Evolutionary conservation across 768 basidiomycete genomes (phyloP).

Genomic region (Hirschioporus abietinus): DNA sequence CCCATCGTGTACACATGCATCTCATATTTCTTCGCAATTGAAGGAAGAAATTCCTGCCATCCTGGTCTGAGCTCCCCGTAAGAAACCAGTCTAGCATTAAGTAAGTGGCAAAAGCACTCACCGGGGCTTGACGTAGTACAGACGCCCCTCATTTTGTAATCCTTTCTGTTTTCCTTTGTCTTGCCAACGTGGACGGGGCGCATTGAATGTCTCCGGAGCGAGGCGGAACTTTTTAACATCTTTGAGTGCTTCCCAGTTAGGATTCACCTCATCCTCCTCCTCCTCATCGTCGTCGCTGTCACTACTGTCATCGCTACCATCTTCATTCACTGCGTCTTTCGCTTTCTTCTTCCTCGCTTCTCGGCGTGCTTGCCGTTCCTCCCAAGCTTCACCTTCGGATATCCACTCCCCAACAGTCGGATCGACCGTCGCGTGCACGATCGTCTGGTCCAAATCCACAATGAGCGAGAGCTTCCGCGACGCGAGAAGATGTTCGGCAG

Average conservation of each 20-base stretch:
- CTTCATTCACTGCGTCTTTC: constrained; percentile 19
- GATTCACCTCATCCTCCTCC: constrained; percentile 67
- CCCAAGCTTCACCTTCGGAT: constrained; percentile 76
- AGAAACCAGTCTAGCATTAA: constrained; percentile 11
- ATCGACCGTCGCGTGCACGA: constrained; percentile 97
- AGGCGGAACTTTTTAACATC: constrained; percentile 89
- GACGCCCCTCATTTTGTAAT: constrained; percentile 76
- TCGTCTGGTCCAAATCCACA: constrained; percentile 98
- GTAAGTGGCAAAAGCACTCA: constrained; percentile 30
- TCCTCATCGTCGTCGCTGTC: constrained; percentile 27
- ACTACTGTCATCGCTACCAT: constrained; percentile 33
- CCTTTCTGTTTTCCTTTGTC: constrained; percentile 56
- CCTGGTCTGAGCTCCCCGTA: constrained; percentile 53
- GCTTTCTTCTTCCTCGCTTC: constrained; percentile 26
- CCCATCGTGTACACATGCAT: constrained; percentile 99
- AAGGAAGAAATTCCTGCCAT: constrained; percentile 70
- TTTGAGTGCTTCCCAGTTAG: constrained; percentile 87
- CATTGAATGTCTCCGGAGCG: constrained; percentile 65
- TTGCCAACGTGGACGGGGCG: constrained; percentile 34
- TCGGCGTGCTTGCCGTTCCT: constrained; percentile 44
- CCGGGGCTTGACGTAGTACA: constrained; percentile 99
- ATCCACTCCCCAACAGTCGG: constrained; percentile 99
- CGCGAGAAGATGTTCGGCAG: constrained; percentile 70
- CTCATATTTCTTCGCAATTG: constrained; percentile 77
- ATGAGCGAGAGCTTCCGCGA: constrained; percentile 85